phyloP scores from a whole-genome alignment of 176 grass and related monocot species.

The Cymbopogon citratus region DNA sequence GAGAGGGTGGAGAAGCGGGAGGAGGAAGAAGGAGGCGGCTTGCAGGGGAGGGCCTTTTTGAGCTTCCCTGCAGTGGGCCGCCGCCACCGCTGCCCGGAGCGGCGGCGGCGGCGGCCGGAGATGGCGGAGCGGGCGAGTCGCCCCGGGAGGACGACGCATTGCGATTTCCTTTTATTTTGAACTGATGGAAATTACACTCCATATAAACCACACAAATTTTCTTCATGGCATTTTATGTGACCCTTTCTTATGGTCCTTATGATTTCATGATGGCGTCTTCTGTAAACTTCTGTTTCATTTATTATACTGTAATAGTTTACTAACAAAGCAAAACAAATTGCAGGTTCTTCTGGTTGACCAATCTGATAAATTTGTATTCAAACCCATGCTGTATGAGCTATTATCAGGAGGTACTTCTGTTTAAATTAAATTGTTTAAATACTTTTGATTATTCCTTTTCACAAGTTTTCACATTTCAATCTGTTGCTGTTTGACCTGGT shows the following conservation, averaged over 20 bases:
- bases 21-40: too few species aligned
- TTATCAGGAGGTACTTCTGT: slow-evolving; percentile 70
- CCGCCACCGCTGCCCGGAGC: too few species aligned
- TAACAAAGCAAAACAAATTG: slow-evolving; percentile 10
- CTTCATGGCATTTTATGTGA: background rate
- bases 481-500: slow-evolving; percentile 20
- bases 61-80: too few species aligned
- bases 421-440: slow-evolving; percentile 25
- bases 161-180: background rate
- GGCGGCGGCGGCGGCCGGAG: too few species aligned
- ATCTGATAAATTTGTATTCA: slow-evolving; percentile 98
- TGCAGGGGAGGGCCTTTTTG: too few species aligned
- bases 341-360: slow-evolving; percentile 88
- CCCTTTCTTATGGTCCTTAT: background rate
- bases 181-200: background rate
- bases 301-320: slow-evolving; percentile 7
- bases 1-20: too few species aligned
- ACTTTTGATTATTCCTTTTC: background rate
- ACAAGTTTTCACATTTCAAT: slow-evolving; percentile 22
- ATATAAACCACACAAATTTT: background rate
- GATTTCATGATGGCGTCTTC: background rate
- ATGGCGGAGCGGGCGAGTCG: too few species aligned
- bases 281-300: background rate
- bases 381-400: slow-evolving; percentile 89
- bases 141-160: too few species aligned